Conservation (phyloP, 208 protist species). For the Crithidia sp. region DNA sequence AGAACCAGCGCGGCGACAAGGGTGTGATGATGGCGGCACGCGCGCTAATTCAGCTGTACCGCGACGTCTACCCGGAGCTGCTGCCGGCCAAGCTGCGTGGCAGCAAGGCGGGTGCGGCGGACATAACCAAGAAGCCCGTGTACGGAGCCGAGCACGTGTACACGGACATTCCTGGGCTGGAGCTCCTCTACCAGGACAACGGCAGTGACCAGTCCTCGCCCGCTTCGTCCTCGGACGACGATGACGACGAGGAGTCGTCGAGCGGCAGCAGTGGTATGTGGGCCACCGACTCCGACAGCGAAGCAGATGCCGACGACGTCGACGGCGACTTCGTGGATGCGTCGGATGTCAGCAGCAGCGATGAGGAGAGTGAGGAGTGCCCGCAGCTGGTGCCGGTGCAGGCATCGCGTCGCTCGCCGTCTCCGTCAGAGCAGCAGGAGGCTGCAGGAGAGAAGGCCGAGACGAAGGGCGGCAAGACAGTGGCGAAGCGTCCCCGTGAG, state of each 20-base stretch:
- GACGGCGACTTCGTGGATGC: conserved; percentile 81
- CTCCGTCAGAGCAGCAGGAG: background rate
- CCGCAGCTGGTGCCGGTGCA: conserved; percentile 67
- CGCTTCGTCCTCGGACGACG: conserved; percentile 4
- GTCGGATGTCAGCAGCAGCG: conserved; percentile 42
- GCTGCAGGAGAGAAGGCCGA: conserved; percentile 12
- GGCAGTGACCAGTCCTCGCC: conserved; percentile 43
- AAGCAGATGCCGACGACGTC: conserved; percentile 65
- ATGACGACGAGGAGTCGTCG: background rate
- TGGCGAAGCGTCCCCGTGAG: conserved; percentile 8
- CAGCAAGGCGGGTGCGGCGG: conserved; percentile 46
- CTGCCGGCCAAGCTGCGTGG: conserved; percentile 94
- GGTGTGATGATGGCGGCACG: conserved; percentile 96
- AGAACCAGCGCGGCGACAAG: conserved; percentile 93
- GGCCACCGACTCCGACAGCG: conserved; percentile 76
- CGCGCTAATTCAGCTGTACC: conserved; percentile 95
- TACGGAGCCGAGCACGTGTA: conserved; percentile 77
- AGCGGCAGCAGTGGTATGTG: conserved; percentile 64
- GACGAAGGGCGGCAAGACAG: conserved; percentile 1
- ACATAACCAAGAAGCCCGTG: conserved; percentile 47
- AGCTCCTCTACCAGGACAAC: conserved; percentile 79
- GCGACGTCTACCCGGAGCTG: conserved; percentile 95
- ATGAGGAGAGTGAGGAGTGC: conserved; percentile 53
- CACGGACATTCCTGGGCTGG: conserved; percentile 86
- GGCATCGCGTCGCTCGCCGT: too few relatives aligned